Evolutionary conservation across 768 basidiomycete genomes (phyloP), one percentile per base, ranked within the genome.

Genomic region (Tephrocybe sp.): DNA sequence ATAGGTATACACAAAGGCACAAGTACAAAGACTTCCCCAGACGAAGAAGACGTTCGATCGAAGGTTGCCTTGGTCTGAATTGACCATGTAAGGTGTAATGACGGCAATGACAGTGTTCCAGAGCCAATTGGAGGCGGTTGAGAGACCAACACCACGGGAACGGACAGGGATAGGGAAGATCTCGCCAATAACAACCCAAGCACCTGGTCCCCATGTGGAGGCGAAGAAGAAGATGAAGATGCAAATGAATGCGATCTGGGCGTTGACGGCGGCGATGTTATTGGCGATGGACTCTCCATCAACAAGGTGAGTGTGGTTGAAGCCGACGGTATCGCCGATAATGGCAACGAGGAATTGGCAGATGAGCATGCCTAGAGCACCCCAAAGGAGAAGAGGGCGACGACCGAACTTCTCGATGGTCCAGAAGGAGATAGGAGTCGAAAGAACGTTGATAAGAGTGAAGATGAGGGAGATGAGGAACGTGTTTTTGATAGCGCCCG

Each of bases 381-480:
- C 93, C 53, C 81, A 74, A 63, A 92, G 75, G 52, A 93, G 81
- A 50, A 95, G 79, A 36, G 79, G 76, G 50, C 92, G 88, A 58
- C 92, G 90, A 62, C 92, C 93, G 66, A 88, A 81, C 45, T 76
- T 78, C 68, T 95, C 93, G 51, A 94, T 81, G 63, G 85, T 83
- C 73, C 78, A 92, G 72, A 94, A 87, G 23, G 88, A 88, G 53
- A 89, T 80, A 12, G 90, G 68, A 37, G 93, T 94, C 74, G 88
- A 89, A 67, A 81, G 75, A 28, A 86, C 83, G 61, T 90, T 88
- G 71, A 93, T 85, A 62, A 90, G 76, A 63, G 79, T 83, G 56
- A 86, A 88, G 55, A 80, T 82, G 53, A 91, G 77, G 46, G 76
- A 70, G 62, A 81, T 81, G 38, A 86, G 64, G 81, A 85, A 86